Percentiles rank a stretch among this genome's conserved stretches.
Conservation (phyloP, 495 filamentous ascomycete species). For the Annulohypoxylon stygium region DNA sequence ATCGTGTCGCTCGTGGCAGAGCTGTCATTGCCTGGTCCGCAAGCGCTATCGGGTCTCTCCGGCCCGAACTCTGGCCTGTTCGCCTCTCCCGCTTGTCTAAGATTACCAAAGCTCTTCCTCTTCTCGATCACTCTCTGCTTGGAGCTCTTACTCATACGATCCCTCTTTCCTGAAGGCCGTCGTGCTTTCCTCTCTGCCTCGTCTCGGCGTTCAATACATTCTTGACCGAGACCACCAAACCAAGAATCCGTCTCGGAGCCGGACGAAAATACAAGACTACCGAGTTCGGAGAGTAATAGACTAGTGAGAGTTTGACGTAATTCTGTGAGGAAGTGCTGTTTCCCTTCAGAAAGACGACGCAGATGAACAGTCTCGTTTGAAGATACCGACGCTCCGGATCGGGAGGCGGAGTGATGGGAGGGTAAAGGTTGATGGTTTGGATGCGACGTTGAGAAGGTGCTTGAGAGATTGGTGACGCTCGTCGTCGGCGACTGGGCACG, state of each 20-base stretch:
- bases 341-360: slow-evolving; percentile 64
- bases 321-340: slow-evolving; percentile 76
- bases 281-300: slow-evolving; percentile 89
- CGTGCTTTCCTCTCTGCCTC: slow-evolving; percentile 65
- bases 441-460: slow-evolving; percentile 57
- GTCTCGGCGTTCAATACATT: slow-evolving; percentile 81
- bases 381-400: slow-evolving; percentile 68
- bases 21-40: slow-evolving; percentile 57
- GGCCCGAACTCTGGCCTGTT: slow-evolving; percentile 49
- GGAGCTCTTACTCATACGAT: slow-evolving; percentile 56
- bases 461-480: slow-evolving; percentile 63
- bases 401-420: slow-evolving; percentile 56
- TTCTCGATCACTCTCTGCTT: slow-evolving; percentile 69
- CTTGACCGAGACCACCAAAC: slow-evolving; percentile 83
- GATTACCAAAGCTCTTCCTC: slow-evolving; percentile 68
- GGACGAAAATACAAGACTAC: slow-evolving; percentile 82
- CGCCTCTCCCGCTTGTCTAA: slow-evolving; percentile 58
- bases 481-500: slow-evolving; percentile 69
- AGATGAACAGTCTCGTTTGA: slow-evolving; percentile 71
- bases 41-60: slow-evolving; percentile 49
- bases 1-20: slow-evolving; percentile 59
- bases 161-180: slow-evolving; percentile 54
- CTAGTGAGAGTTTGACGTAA: slow-evolving; percentile 84
- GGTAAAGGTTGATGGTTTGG: slow-evolving; percentile 57
- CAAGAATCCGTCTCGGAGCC: slow-evolving; percentile 94